phyloP scores from a whole-genome alignment of 2,329 filamentous ascomycete species.

The Claviceps purpurea region DNA sequence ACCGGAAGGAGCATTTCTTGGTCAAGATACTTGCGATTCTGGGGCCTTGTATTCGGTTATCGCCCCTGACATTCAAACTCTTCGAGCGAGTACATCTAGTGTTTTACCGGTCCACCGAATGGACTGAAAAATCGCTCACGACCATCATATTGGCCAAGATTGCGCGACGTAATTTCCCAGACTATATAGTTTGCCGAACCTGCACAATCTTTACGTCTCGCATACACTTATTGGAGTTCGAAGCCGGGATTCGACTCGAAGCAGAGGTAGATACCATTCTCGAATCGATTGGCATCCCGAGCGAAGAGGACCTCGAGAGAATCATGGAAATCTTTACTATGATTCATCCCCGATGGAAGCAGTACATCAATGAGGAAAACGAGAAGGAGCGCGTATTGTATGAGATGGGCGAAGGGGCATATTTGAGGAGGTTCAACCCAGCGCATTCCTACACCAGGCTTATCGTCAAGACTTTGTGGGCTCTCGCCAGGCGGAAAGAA shows the following conservation, averaged over 20 bases:
- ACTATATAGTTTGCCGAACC: constrained; percentile 81
- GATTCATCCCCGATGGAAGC: constrained; percentile 70
- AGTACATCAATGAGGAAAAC: constrained; percentile 58
- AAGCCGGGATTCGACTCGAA: constrained; percentile 71
- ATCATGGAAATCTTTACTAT: constrained; percentile 61
- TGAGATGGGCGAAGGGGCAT: constrained; percentile 73
- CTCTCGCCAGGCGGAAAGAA: constrained; percentile 70
- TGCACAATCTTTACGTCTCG: constrained; percentile 78
- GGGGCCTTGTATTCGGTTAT: constrained; percentile 75
- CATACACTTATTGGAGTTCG: constrained; percentile 68
- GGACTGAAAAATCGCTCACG: constrained; percentile 93
- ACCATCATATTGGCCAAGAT: constrained; percentile 91
- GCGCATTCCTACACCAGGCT: constrained; percentile 91
- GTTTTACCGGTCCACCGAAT: constrained; percentile 90
- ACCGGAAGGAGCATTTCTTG: constrained; percentile 61
- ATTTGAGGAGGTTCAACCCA: constrained; percentile 78
- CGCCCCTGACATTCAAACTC: constrained; percentile 56
- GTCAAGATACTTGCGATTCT: constrained; percentile 64
- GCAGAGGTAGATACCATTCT: constrained; percentile 69
- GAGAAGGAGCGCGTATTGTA: constrained; percentile 65
- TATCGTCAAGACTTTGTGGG: constrained; percentile 71
- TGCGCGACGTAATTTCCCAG: constrained; percentile 72
- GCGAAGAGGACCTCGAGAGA: constrained; percentile 48
- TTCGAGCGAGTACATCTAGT: constrained; percentile 93
- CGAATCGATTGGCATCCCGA: constrained; percentile 62